Conservation (phyloP, 1,284 basidiomycete species). For the Pascua sp. region DNA sequence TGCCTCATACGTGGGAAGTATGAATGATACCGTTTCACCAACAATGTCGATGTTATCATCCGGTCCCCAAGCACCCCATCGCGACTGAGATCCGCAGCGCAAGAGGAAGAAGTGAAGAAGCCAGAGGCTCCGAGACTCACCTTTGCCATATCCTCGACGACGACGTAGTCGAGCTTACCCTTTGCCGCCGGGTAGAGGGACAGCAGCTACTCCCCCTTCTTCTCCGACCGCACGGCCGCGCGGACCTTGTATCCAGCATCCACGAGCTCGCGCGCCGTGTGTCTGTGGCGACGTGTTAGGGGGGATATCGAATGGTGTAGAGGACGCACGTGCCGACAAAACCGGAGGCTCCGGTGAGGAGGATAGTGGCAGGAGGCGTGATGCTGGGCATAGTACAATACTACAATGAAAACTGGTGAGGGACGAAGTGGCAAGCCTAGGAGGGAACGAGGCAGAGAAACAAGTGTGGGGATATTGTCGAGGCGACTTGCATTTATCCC, state of each 20-base stretch:
- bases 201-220: constrained; percentile 54
- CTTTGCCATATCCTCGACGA: constrained; percentile 59
- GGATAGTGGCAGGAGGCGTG: constrained; percentile 42
- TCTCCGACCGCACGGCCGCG: constrained; percentile 56
- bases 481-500: too few species aligned
- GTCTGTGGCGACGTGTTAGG: too few species aligned
- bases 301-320: background rate
- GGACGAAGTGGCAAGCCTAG: background rate
- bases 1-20: too few species aligned
- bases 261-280: constrained; percentile 10
- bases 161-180: constrained; percentile 36
- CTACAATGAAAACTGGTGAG: too few species aligned
- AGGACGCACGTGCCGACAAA: constrained; percentile 37
- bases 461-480: too few species aligned
- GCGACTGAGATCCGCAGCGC: too few species aligned
- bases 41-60: too few species aligned
- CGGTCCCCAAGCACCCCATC: too few species aligned
- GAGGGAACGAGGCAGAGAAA: background rate
- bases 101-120: too few species aligned
- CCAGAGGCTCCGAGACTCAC: constrained; percentile 28
- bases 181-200: constrained; percentile 44
- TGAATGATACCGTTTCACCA: too few species aligned
- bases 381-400: constrained; percentile 55
- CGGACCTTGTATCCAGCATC: constrained; percentile 48
- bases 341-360: constrained; percentile 46